These are phyloP conservation scores for Alternaria gansuensis DNA, from an alignment of 2,329 filamentous ascomycete species.

Conservation along the genomic window DNA sequence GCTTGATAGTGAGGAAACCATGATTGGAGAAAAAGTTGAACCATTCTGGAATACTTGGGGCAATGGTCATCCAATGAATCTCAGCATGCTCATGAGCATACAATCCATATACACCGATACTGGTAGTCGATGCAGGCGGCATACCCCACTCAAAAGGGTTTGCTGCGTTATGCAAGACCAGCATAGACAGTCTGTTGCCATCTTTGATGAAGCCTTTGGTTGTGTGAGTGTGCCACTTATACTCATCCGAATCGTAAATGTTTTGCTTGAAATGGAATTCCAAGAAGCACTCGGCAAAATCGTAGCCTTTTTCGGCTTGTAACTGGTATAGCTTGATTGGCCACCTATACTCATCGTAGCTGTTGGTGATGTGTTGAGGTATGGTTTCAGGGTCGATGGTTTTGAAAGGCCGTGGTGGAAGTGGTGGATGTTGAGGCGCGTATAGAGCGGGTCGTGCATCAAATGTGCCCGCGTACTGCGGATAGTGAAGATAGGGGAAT, in stretches of 20 bases:
- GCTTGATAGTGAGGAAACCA: conserved; percentile 16
- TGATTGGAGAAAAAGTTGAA: neutral
- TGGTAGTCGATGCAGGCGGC: conserved; percentile 20
- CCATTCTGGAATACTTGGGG: conserved; percentile 11
- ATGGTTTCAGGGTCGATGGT: conserved; percentile 10
- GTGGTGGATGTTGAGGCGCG: conserved; percentile 1
- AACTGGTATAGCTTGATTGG: conserved; percentile 35
- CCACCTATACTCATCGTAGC: conserved; percentile 38
- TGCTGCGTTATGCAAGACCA: conserved; percentile 42
- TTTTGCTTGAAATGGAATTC: conserved; percentile 18
- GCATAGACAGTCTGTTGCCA: conserved; percentile 29
- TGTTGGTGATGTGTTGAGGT: conserved; percentile 27
- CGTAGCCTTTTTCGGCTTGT: conserved; percentile 13
- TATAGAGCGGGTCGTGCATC: neutral
- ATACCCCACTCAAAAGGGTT: conserved; percentile 30
- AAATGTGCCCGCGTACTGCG: neutral
- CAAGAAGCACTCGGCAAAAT: conserved; percentile 26
- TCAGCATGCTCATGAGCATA: conserved; percentile 27
- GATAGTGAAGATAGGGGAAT: neutral
- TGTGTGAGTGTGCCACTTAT: conserved; percentile 26
- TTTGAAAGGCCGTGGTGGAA: neutral
- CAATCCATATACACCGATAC: conserved; percentile 39
- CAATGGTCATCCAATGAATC: conserved; percentile 42
- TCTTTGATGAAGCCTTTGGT: conserved; percentile 38
- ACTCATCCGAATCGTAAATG: conserved; percentile 15